Percentiles rank a stretch among this genome's conserved stretches.
phyloP scores from a whole-genome alignment of 208 protist species.

The Trypanosomatidae sp. region DNA sequence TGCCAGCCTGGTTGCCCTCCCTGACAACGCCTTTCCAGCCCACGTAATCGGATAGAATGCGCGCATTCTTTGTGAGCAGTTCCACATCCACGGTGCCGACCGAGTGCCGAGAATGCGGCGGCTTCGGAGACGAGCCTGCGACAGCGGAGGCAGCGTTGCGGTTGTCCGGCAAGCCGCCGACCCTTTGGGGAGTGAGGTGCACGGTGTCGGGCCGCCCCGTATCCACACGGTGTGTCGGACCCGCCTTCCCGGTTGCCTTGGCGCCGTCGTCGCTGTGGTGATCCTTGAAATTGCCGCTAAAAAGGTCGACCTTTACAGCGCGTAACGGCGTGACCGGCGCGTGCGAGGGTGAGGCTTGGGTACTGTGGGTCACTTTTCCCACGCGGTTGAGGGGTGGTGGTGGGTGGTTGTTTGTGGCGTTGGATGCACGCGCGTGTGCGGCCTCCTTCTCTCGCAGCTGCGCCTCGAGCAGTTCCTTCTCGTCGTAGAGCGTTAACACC shows the following conservation, averaged over 20 bases:
- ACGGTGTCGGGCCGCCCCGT: conserved; percentile 11
- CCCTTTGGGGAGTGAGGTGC: conserved; percentile 22
- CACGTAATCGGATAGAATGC: conserved; percentile 86
- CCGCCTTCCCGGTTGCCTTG: not conserved
- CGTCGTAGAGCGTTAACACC: conserved; percentile 69
- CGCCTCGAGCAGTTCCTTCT: conserved; percentile 65
- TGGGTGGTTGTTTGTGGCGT: not conserved
- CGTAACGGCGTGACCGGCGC: not conserved
- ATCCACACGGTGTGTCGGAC: conserved; percentile 12
- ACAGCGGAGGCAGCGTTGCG: not conserved
- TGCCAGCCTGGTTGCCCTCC: conserved; percentile 56
- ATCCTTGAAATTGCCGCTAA: conserved; percentile 16
- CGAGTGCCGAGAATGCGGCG: not conserved
- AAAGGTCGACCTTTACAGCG: conserved; percentile 18
- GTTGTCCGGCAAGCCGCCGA: not conserved
- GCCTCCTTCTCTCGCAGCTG: conserved; percentile 42
- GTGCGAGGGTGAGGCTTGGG: not conserved
- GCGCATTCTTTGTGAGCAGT: conserved; percentile 66
- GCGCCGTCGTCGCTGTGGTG: not conserved
- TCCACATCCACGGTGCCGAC: conserved; percentile 48
- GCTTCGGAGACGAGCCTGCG: not conserved
- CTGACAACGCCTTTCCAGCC: conserved; percentile 68
- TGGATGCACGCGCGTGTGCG: not conserved
- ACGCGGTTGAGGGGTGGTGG: not conserved
- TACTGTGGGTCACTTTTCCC: not conserved